These are phyloP conservation scores for Trametes gibbosa DNA, from an alignment of 768 basidiomycete species.

Conservation along the genomic window DNA sequence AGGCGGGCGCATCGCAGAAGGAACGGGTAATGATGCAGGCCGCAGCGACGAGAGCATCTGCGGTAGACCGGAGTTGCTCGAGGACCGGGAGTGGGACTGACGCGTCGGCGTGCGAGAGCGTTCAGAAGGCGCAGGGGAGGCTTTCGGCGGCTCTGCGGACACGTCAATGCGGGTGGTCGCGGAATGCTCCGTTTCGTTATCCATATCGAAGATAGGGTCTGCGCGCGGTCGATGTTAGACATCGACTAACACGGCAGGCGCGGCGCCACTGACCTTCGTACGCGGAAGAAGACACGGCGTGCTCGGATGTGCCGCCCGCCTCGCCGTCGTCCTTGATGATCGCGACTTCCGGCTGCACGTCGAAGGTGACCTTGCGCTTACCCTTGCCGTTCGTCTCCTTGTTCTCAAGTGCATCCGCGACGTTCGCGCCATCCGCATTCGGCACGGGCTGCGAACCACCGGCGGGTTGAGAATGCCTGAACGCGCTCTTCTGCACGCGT, in stretches of 20 bases:
- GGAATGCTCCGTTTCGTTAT: conserved; percentile 46
- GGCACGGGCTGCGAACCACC: conserved; percentile 4
- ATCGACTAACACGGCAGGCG: not conserved
- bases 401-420: not conserved
- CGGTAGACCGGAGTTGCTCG: conserved; percentile 42
- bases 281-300: not conserved
- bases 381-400: conserved; percentile 35
- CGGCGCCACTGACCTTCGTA: conserved; percentile 41
- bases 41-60: conserved; percentile 59
- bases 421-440: not conserved
- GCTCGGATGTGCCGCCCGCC: conserved; percentile 32
- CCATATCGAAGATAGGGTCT: conserved; percentile 74
- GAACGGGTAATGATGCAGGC: conserved; percentile 66
- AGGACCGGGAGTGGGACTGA: conserved; percentile 23
- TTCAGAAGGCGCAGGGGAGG: conserved; percentile 17
- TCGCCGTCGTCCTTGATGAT: conserved; percentile 43
- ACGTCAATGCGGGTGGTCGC: conserved; percentile 29
- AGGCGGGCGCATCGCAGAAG: conserved; percentile 49
- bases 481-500: conserved; percentile 22
- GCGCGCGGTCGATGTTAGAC: not conserved
- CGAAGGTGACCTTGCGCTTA: conserved; percentile 72
- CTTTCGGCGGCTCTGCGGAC: conserved; percentile 3
- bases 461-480: conserved; percentile 23
- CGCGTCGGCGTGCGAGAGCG: conserved; percentile 25
- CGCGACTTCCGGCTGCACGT: conserved; percentile 56